These are phyloP conservation scores for Solidago caesia DNA, from an alignment of 129 eudicot genomes.

Conservation along the genomic window DNA sequence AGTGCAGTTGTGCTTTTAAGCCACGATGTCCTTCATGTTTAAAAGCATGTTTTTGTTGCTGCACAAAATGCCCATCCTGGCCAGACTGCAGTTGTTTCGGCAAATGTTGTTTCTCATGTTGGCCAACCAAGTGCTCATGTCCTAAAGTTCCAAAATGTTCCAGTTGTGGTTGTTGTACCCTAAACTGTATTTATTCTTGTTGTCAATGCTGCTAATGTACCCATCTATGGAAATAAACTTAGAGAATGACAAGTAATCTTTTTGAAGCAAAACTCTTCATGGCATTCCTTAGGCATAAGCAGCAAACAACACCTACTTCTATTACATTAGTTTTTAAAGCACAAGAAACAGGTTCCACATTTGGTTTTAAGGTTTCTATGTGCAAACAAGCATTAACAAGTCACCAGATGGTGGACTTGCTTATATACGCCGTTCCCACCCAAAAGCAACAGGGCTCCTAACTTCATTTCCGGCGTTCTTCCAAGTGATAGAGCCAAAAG, in stretches of 20 bases:
- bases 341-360: constrained; percentile 26
- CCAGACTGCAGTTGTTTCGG: constrained; percentile 31
- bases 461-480: constrained; percentile 55
- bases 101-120: constrained; percentile 37
- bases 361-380: constrained; percentile 20
- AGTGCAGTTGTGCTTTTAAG: constrained; percentile 39
- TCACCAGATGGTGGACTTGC: background rate
- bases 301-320: constrained; percentile 22
- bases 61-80: constrained; percentile 21
- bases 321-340: constrained; percentile 33
- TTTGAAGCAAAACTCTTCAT: constrained; percentile 16
- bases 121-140: constrained; percentile 33
- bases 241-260: constrained; percentile 1
- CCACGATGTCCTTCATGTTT: constrained; percentile 39
- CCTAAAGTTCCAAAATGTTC: constrained; percentile 51
- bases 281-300: constrained; percentile 15
- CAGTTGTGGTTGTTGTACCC: constrained; percentile 39
- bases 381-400: constrained; percentile 7
- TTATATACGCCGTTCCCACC: constrained; percentile 41
- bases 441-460: constrained; percentile 72
- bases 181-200: constrained; percentile 47
- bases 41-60: constrained; percentile 25
- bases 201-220: constrained; percentile 42
- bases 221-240: constrained; percentile 9
- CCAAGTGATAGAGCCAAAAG: constrained; percentile 79